Base-by-base conservation (phyloP, 495 filamentous ascomycete species). In the Trichoderma reesei region DNA sequence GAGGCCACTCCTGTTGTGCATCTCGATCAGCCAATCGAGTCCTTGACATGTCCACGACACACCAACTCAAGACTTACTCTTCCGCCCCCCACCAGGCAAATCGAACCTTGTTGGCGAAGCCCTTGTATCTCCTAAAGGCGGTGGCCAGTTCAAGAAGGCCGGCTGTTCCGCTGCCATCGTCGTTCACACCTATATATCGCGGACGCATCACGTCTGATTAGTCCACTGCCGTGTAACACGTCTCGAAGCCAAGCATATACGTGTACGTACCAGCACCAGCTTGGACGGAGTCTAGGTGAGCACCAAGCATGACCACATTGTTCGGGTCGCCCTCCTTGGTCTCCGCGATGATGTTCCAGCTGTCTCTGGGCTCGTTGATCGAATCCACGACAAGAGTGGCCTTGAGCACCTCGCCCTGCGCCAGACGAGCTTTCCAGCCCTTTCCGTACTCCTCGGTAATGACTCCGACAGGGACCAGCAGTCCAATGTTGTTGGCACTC, bases 21-120 rank as follows among this genome's bases (percentile, higher is more conserved):
- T 66, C 64, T 62, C 64, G 16, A 38, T 31, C 1, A 10, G 13
- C 51, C 26, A 56, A 36, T 31, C 7, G 31, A 3, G 36, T 41
- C 31, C 56, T 48, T 39, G 26, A 59, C 33, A 56, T 10, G 31
- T 18, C 1, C 3, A 56, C 9, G 26, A 56, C 0, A 5, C 14
- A 13, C 34, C 11, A 16, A 26, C 26, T 0, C 26, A 39, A 39
- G 38, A 39, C 51, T 56, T 68, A 69, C 65, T 80, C 76, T 65
- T 80, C 78, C 14, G 75, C 78, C 1, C 71, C 77, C 78, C 78
- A 80, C 74, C 74, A 80, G 11, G 73, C 74, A 63, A 80, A 79
- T 18, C 77, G 73, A 37, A 79, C 67, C 61, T 75, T 77, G 61
- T 76, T 75, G 64, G 68, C 73, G 39, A 69, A 62, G 41, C 64